A percentile compares a stretch with the other conserved stretches of the same genome.
These are phyloP conservation scores for Xerocomus brunneocitrinus DNA, from an alignment of 768 basidiomycete species.

Conservation along the genomic window DNA sequence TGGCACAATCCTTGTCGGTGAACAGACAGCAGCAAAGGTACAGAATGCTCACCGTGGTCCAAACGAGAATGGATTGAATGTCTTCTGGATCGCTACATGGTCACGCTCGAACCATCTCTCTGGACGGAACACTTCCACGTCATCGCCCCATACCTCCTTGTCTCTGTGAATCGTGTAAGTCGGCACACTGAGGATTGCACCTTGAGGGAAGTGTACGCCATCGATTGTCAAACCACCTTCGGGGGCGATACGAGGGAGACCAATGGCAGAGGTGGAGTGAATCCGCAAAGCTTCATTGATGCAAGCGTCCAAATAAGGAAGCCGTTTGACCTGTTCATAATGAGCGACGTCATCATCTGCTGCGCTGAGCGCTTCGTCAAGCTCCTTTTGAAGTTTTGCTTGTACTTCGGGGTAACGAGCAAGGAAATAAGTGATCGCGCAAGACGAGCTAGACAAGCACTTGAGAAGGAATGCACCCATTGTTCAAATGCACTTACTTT, in stretches of 20 bases:
- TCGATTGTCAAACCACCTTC: constrained; percentile 62
- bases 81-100: constrained; percentile 53
- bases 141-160: constrained; percentile 67
- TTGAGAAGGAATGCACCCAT: not conserved
- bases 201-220: constrained; percentile 58
- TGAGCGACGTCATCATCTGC: constrained; percentile 59
- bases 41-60: constrained; percentile 58
- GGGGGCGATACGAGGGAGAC: constrained; percentile 76
- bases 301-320: constrained; percentile 80
- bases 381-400: constrained; percentile 69
- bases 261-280: constrained; percentile 80
- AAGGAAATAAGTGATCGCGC: constrained; percentile 84
- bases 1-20: constrained; percentile 1
- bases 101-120: constrained; percentile 84
- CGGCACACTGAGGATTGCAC: constrained; percentile 75
- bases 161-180: constrained; percentile 83
- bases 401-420: constrained; percentile 63
- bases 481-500: constrained; percentile 49
- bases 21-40: not conserved
- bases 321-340: constrained; percentile 63
- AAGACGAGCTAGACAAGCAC: constrained; percentile 60
- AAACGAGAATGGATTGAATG: constrained; percentile 83
- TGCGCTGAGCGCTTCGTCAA: constrained; percentile 54
- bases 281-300: constrained; percentile 83
- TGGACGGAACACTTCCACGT: constrained; percentile 68